Evolutionary conservation across 2,329 filamentous ascomycete species (phyloP), one percentile per base, ranked within the genome.

Genomic region (Xylariaceae sp.): DNA sequence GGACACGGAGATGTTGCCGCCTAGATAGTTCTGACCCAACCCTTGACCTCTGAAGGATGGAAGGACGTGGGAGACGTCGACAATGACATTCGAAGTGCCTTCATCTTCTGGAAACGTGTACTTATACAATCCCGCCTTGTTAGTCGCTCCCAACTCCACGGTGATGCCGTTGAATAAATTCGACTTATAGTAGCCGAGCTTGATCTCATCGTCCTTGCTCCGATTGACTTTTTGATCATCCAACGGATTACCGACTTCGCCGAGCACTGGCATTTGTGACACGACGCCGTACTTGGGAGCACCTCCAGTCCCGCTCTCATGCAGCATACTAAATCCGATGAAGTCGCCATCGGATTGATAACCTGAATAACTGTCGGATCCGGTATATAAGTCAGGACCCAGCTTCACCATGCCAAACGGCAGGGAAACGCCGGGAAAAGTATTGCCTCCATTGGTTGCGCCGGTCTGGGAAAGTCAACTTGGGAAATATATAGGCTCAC

Each of bases 221-320:
- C 87, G 80, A 0, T 77, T 78, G 20, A 85, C 76, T n/a, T 80
- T 82, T 32, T 83, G 75, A 59, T 83, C 79, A 3, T 73, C 76
- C 20, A 89, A 71, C 2, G 85, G 85, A 54, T 88, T 80, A 7
- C 62, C 64, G 42, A 85, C 70, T 16, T 67, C 67, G 0, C 82
- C 82, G 0, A 80, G 64, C 0, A 83, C 70, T 0, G 83, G 85
- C 70, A 87, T 76, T 69, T 87, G 84, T 1, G 82, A 76, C 29
- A 87, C 81, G 1, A 88, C 84, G 3, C 87, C 87, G 57, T 89
- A 90, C 68, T 89, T 89, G 1, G 87, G 85, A 1, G 84, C 85
- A 1, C 87, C 87, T 7, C 87, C 87, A 0, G 86, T 90, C 2
- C 86, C 86, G 57, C 81, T 83, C 66, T 88, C 85, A 61, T 88